These are phyloP conservation scores for Lachancea mirantina DNA, from an alignment of 805 yeast genomes.

Conservation along the genomic window DNA sequence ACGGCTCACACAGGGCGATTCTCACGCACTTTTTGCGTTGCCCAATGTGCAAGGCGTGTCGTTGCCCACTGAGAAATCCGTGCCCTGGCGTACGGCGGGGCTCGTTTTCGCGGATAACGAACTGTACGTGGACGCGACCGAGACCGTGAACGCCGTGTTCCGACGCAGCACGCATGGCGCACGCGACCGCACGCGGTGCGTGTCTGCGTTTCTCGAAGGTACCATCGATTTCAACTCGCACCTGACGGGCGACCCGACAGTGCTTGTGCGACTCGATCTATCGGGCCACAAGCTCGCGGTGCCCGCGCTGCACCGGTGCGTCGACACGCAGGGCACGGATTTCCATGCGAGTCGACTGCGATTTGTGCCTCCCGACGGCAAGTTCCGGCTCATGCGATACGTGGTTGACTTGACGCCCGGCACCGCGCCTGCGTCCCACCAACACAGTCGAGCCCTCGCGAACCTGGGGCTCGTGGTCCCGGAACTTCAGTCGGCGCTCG, in stretches of 20 bases:
- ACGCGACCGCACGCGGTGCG: slow-evolving; percentile 6
- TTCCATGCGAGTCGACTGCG: slow-evolving; percentile 45
- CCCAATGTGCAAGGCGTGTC: too few species aligned
- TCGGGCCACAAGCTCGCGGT: slow-evolving; percentile 42
- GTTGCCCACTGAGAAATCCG: slow-evolving; percentile 25
- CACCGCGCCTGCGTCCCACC: slow-evolving; percentile 6
- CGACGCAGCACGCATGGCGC: slow-evolving; percentile 9
- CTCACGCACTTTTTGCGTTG: slow-evolving; percentile 18
- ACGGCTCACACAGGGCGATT: slow-evolving; percentile 10
- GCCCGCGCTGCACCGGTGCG: slow-evolving; percentile 68
- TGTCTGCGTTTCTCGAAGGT: slow-evolving; percentile 49
- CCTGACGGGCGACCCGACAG: slow-evolving; percentile 70
- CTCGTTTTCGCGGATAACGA: slow-evolving; percentile 77
- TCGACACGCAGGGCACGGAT: slow-evolving; percentile 36
- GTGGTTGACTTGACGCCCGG: slow-evolving; percentile 48
- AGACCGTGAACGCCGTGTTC: slow-evolving; percentile 51
- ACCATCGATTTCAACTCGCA: slow-evolving; percentile 54
- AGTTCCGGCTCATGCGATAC: slow-evolving; percentile 55
- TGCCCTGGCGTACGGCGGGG: slow-evolving; percentile 74
- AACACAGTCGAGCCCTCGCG: slow-evolving; percentile 4
- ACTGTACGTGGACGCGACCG: slow-evolving; percentile 75
- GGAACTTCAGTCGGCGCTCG: slow-evolving; percentile 29
- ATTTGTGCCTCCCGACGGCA: slow-evolving; percentile 88
- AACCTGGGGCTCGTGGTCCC: slow-evolving; percentile 25
- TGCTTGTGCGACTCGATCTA: slow-evolving; percentile 48